These are phyloP conservation scores for Coemansia sp. DNA, from an alignment of 192 early-diverging fungal genomes.

Conservation along the genomic window DNA sequence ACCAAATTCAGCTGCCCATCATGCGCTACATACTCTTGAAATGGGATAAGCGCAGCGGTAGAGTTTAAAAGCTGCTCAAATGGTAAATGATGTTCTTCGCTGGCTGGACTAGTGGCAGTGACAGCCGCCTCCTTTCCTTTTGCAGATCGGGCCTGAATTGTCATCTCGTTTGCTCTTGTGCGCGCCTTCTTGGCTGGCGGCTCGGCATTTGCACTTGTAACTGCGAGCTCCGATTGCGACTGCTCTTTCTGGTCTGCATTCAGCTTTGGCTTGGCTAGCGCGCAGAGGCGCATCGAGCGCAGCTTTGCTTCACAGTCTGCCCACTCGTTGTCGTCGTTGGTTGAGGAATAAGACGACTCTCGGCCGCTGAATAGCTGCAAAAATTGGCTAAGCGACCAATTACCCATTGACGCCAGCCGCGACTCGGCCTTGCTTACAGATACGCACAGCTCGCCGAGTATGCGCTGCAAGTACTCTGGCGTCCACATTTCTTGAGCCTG, in stretches of 20 bases:
- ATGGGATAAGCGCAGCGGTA: conserved; percentile 38
- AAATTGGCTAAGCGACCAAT: conserved; percentile 21
- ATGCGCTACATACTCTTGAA: conserved; percentile 56
- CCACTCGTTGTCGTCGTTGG: background rate
- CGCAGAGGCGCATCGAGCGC: conserved; percentile 9
- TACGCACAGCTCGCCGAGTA: conserved; percentile 9
- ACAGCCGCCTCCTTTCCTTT: background rate
- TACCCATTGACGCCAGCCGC: background rate
- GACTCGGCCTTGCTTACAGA: conserved; percentile 6
- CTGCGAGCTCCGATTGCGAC: background rate
- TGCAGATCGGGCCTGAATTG: background rate
- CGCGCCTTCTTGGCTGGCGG: background rate
- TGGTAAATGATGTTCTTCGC: background rate
- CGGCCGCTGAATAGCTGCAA: conserved; percentile 14
- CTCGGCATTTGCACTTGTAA: background rate
- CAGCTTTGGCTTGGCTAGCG: conserved; percentile 6
- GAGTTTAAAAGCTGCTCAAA: background rate
- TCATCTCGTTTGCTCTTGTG: background rate
- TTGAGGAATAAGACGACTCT: background rate
- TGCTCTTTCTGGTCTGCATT: background rate
- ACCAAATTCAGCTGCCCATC: conserved; percentile 62
- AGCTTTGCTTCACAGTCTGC: background rate
- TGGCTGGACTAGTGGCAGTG: background rate
- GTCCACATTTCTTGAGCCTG: conserved; percentile 7
- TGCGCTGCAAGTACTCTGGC: conserved; percentile 10